A percentile compares a stretch with the other conserved stretches of the same genome.
Conservation (phyloP, 176 grass and related monocot species). For the Phoenix roebelenii region DNA sequence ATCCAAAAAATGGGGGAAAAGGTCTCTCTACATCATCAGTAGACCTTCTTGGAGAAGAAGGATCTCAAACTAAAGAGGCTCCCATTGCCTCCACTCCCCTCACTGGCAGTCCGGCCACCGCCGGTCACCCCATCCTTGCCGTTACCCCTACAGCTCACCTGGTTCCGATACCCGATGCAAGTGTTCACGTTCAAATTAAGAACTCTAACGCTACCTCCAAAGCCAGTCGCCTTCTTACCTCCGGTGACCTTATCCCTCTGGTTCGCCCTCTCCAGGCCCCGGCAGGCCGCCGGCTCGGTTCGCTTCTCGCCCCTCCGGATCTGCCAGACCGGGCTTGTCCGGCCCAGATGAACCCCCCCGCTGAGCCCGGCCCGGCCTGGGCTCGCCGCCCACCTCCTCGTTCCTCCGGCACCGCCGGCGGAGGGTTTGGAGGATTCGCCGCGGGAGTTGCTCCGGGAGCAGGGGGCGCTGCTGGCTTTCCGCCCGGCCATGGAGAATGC, state of each 20-base stretch:
- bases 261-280: not conserved
- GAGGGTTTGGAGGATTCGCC: slow-evolving; percentile 4
- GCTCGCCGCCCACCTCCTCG: not conserved
- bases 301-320: not conserved
- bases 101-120: slow-evolving; percentile 4
- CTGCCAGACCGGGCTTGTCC: slow-evolving; percentile 5
- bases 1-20: too few species aligned
- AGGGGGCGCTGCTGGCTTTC: slow-evolving; percentile 7
- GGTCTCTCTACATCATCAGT: slow-evolving; percentile 20
- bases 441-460: slow-evolving; percentile 11
- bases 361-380: not conserved
- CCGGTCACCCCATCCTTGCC: not conserved
- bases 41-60: slow-evolving; percentile 82
- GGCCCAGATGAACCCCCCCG: not conserved
- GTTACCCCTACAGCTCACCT: not conserved
- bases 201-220: not conserved
- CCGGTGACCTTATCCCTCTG: not conserved
- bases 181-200: slow-evolving; percentile 4
- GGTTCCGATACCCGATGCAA: slow-evolving; percentile 7
- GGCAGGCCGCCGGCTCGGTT: not conserved
- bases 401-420: not conserved
- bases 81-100: slow-evolving; percentile 7
- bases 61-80: slow-evolving; percentile 45
- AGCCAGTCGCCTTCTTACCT: not conserved
- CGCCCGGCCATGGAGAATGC: not conserved